phyloP scores from a whole-genome alignment of 306 rosid genomes.

The Fragaria nilgerrensis region DNA sequence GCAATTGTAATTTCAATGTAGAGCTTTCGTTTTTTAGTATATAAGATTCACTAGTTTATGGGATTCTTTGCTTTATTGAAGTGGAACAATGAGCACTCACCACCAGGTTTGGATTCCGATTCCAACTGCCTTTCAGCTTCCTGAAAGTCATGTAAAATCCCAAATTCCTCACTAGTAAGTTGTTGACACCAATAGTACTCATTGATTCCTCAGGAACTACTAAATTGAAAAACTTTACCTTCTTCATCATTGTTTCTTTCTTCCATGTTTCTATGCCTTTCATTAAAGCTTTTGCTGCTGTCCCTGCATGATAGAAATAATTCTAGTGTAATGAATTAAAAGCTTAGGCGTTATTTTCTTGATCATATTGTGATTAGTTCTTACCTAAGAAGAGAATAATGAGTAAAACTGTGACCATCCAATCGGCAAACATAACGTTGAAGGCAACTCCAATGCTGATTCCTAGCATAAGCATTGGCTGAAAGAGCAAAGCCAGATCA shows the following conservation, averaged over 20 bases:
- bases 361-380: background rate
- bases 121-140: conserved; percentile 58
- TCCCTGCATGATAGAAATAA: conserved; percentile 40
- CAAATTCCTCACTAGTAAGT: conserved; percentile 11
- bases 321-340: background rate
- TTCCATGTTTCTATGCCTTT: conserved; percentile 77
- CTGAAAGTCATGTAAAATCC: conserved; percentile 43
- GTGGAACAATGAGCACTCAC: conserved; percentile 34
- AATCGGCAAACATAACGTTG: conserved; percentile 79
- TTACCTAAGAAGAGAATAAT: conserved; percentile 71
- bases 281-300: conserved; percentile 63
- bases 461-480: conserved; percentile 80
- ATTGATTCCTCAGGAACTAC: conserved; percentile 1
- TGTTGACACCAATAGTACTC: background rate
- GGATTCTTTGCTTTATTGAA: background rate
- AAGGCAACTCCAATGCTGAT: conserved; percentile 80
- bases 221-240: conserved; percentile 29
- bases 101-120: conserved; percentile 44
- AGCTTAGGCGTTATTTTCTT: background rate
- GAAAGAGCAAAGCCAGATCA: conserved; percentile 66
- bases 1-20: background rate
- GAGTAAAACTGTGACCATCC: conserved; percentile 80
- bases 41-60: background rate
- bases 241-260: conserved; percentile 57
- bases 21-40: background rate